phyloP scores from a whole-genome alignment of 352 stramenopile species.

The Phytophthora sp. region DNA sequence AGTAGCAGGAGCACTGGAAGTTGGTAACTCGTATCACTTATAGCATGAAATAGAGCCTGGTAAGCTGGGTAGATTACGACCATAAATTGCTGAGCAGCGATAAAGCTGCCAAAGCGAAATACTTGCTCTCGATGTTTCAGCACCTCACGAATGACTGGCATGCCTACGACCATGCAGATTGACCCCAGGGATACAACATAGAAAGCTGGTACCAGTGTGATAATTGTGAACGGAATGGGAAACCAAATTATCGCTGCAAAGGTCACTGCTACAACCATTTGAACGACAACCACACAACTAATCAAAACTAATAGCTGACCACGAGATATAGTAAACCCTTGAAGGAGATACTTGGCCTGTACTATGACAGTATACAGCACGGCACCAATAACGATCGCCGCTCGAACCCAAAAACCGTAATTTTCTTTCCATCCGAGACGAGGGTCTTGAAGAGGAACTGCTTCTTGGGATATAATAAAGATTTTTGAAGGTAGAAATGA shows the following conservation, averaged over 20 bases:
- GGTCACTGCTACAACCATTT: conserved; percentile 14
- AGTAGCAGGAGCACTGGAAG: conserved; percentile 30
- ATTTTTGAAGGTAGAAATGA: conserved; percentile 26
- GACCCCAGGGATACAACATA: conserved; percentile 5
- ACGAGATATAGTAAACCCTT: conserved; percentile 17
- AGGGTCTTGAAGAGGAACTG: conserved; percentile 37
- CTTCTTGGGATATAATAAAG: conserved; percentile 33
- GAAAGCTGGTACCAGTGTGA: conserved; percentile 23
- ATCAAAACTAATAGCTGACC: conserved; percentile 6
- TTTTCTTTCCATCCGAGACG: conserved; percentile 19
- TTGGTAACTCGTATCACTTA: conserved; percentile 15
- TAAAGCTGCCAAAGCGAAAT: conserved; percentile 10
- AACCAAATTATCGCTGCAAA: conserved; percentile 31
- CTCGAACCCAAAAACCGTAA: conserved; percentile 38
- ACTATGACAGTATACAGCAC: conserved; percentile 19
- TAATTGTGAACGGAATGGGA: conserved; percentile 32
- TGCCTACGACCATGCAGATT: conserved; percentile 2
- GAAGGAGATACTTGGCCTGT: conserved; percentile 24
- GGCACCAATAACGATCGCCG: conserved; percentile 17
- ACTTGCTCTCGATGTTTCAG: conserved; percentile 7
- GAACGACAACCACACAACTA: neutral
- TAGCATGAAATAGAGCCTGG: conserved; percentile 21
- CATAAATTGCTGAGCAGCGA: conserved; percentile 24
- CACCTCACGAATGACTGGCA: conserved; percentile 14
- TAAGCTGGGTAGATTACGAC: conserved; percentile 24